Percentiles rank a stretch among this genome's conserved stretches.
Evolutionary conservation across 163 green algal species (phyloP).

Genomic region (Trebouxia gelatinosa): DNA sequence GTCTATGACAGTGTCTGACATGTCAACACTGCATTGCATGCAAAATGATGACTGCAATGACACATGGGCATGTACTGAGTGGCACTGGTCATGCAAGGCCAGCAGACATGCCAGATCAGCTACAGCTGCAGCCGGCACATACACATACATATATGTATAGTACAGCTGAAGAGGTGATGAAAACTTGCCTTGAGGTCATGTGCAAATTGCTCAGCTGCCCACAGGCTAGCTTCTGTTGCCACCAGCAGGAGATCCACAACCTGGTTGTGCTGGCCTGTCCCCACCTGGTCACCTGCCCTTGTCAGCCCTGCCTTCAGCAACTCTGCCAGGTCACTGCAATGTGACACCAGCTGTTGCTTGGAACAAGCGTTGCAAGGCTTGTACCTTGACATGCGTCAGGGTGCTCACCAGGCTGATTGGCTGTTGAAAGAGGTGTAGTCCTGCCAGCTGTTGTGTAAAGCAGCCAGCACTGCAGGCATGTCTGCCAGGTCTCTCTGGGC

Average conservation of each 20-base stretch:
- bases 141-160: too few species aligned
- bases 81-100: too few species aligned
- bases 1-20: neutral
- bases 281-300: too few species aligned
- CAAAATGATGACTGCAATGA: neutral
- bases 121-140: too few species aligned
- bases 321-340: too few species aligned
- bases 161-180: neutral
- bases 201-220: conserved; percentile 3
- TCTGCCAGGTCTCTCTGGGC: neutral
- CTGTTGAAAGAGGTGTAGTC: neutral
- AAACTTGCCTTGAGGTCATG: neutral
- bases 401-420: neutral
- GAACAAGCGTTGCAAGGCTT: too few species aligned
- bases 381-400: too few species aligned
- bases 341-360: too few species aligned
- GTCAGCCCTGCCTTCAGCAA: too few species aligned
- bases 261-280: neutral
- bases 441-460: neutral
- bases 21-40: neutral
- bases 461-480: conserved; percentile 13
- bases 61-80: too few species aligned
- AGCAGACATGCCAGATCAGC: too few species aligned
- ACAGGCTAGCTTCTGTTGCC: neutral
- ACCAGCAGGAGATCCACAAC: neutral